phyloP scores from a whole-genome alignment of 495 filamentous ascomycete genomes.

The Penicillium ochrochloron region DNA sequence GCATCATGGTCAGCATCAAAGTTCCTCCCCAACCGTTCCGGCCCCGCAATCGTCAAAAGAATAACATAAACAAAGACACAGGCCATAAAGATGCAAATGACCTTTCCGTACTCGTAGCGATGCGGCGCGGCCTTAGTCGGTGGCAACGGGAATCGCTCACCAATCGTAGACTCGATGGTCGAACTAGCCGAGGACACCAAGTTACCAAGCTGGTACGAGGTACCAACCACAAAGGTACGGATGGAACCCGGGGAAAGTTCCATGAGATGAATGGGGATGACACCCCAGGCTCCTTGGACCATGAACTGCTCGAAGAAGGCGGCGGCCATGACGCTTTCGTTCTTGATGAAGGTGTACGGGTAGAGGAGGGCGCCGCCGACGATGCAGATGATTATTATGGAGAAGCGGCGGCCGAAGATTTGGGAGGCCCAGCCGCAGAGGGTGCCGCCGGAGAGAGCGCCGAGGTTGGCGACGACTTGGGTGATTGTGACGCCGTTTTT shows the following conservation, averaged over 20 bases:
- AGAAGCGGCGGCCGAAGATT: conserved; percentile 81
- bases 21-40: conserved; percentile 68
- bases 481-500: conserved; percentile 76
- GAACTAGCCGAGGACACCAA: conserved; percentile 77
- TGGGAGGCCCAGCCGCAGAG: conserved; percentile 77
- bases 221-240: conserved; percentile 83
- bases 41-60: conserved; percentile 73
- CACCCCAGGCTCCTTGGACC: conserved; percentile 86
- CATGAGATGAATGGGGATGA: conserved; percentile 86
- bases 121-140: conserved; percentile 46
- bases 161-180: conserved; percentile 84
- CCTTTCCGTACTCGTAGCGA: conserved; percentile 83
- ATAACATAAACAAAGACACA: conserved; percentile 88
- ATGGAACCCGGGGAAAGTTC: conserved; percentile 81
- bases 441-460: conserved; percentile 79
- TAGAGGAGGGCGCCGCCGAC: conserved; percentile 80
- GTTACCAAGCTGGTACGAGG: conserved; percentile 84
- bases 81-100: conserved; percentile 92
- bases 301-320: conserved; percentile 95
- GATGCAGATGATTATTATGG: conserved; percentile 76
- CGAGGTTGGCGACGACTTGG: conserved; percentile 83
- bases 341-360: conserved; percentile 75
- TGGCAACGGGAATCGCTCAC: conserved; percentile 77
- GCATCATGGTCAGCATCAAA: conserved; percentile 71
- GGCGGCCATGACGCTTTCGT: conserved; percentile 68